Base-by-base conservation (phyloP, 371 early-diverging fungal species). In the Funneliformis caledonium region DNA sequence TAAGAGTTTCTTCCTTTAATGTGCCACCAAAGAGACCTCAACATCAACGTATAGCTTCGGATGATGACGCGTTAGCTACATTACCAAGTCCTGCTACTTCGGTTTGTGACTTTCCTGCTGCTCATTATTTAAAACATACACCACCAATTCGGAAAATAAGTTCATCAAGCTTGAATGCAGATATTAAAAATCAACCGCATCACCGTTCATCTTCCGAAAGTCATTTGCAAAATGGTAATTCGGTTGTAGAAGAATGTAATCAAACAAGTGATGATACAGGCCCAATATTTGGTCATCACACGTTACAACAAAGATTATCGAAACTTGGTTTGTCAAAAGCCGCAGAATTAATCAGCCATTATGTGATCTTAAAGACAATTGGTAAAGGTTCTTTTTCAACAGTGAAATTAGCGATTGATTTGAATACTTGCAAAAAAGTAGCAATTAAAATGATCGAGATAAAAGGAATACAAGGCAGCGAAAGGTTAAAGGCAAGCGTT, bases 301-400 rank as follows among this genome's bases (percentile, higher is more conserved):
- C 26, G 37, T 59, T 56, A 22, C 76, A 76, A 47, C 76, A 64
- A 64, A 59, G 50, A 16, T 37, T 67, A 11, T 19, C 14, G 33
- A 43, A 67, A 62, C 33, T 50, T 26, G 50, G 67, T 48, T 48
- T 67, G 10, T 8, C 31, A 65, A 31, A 73, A 31, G 2, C 31
- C 5, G 26, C 68, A 4, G 72, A 69, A 61, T 33, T 72, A 19
- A 80, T 80, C 11, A 61, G 80, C 9, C 80, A 72, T 61, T 80
- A 72, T 56, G 70, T 61, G 37, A 50, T 80, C 16, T 33, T 61
- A 14, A 72, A 80, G 61, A 59, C 22, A 56, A 80, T 80, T 47
- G 80, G 81, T 42, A 37, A 87, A 93, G 96, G 96, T 22, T 90
- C 92, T 19, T 96, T 92, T 86, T 95, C 95, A 50, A 94, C 95